Conservation (phyloP, 371 early-diverging fungal species). For the Haplosporangium sp. region DNA sequence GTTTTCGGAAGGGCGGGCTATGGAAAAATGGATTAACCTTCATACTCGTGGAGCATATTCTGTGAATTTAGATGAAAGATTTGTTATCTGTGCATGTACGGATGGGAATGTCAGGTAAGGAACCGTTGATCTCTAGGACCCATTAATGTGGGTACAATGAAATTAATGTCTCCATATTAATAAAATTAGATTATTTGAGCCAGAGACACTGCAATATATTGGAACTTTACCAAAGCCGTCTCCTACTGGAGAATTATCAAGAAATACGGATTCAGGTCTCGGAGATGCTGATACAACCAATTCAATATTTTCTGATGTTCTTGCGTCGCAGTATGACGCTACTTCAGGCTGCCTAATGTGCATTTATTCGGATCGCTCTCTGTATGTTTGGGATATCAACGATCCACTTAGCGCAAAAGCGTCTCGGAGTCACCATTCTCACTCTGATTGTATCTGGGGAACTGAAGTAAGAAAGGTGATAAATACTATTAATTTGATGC, state of each 20-base stretch:
- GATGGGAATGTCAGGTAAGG: constrained; percentile 76
- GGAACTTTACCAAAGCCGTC: constrained; percentile 81
- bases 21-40: constrained; percentile 87
- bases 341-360: constrained; percentile 61
- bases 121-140: neutral
- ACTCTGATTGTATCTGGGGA: constrained; percentile 90
- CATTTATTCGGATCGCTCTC: constrained; percentile 79
- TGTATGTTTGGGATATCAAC: constrained; percentile 82
- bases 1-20: constrained; percentile 72
- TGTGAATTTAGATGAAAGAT: constrained; percentile 69
- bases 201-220: constrained; percentile 73
- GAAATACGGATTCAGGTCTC: constrained; percentile 53
- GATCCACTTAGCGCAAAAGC: constrained; percentile 73
- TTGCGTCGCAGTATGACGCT: constrained; percentile 38
- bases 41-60: constrained; percentile 76
- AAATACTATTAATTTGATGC: neutral
- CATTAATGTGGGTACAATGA: neutral
- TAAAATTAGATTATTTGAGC: constrained; percentile 75
- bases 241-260: constrained; percentile 63
- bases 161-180: neutral
- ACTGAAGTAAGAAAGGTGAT: constrained; percentile 71
- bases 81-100: constrained; percentile 80
- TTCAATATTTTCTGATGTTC: constrained; percentile 40
- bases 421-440: constrained; percentile 76
- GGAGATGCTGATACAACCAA: constrained; percentile 23